phyloP scores from a whole-genome alignment of 352 stramenopile species.

The Aphanomyces invadans region DNA sequence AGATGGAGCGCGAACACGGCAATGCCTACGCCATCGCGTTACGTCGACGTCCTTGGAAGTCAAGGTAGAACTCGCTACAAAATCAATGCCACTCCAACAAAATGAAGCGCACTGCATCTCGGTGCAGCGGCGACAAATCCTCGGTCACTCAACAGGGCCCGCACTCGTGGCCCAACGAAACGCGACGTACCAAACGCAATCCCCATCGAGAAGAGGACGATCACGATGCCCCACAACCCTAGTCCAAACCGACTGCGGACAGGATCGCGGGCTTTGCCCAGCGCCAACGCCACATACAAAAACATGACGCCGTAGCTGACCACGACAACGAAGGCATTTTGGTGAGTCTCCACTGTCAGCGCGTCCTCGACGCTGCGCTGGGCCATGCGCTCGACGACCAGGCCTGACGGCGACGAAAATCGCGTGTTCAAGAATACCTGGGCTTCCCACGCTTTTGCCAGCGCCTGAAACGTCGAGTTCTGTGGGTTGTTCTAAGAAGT shows the following conservation, averaged over 20 bases:
- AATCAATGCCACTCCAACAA: too few relatives aligned
- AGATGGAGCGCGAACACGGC: constrained; percentile 55
- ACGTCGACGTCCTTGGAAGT: not conserved
- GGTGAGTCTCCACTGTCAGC: constrained; percentile 70
- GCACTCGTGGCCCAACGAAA: not conserved
- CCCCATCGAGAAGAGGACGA: constrained; percentile 73
- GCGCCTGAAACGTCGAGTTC: constrained; percentile 65
- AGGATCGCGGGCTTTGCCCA: constrained; percentile 60
- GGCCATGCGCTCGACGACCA: constrained; percentile 82
- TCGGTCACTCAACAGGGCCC: too few relatives aligned
- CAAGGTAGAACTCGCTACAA: too few relatives aligned
- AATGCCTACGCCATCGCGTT: constrained; percentile 36
- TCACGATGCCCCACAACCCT: constrained; percentile 73
- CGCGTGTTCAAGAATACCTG: constrained; percentile 54
- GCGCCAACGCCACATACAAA: constrained; percentile 78
- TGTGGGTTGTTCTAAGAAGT: constrained; percentile 46
- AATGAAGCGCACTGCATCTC: too few relatives aligned
- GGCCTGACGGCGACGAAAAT: constrained; percentile 2
- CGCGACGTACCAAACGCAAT: constrained; percentile 30
- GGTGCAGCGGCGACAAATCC: too few relatives aligned
- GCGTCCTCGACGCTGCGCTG: constrained; percentile 78
- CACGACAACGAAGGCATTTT: constrained; percentile 84
- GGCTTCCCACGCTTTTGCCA: constrained; percentile 72
- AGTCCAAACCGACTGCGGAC: constrained; percentile 73
- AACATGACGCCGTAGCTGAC: constrained; percentile 89